phyloP scores from a whole-genome alignment of 805 yeast genomes.

The Starmerella floris region DNA sequence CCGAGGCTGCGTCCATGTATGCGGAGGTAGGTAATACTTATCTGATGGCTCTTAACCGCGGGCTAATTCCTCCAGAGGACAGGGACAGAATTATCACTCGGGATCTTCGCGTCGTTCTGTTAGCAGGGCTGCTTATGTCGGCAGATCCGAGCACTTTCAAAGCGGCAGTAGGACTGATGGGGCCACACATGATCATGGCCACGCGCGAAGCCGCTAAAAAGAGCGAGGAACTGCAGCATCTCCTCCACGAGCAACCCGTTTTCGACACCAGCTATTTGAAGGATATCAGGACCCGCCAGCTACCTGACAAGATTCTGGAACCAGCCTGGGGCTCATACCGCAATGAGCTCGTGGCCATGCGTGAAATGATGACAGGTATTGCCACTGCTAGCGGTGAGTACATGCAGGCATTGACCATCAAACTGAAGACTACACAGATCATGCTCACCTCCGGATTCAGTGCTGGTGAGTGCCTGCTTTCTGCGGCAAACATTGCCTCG shows the following conservation, averaged over 20 bases:
- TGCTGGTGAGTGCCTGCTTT: slow-evolving; percentile 47
- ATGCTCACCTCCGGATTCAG: slow-evolving; percentile 62
- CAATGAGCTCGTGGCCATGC: slow-evolving; percentile 63
- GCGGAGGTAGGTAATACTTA: slow-evolving; percentile 45
- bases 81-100: slow-evolving; percentile 54
- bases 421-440: slow-evolving; percentile 51
- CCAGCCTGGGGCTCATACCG: slow-evolving; percentile 33
- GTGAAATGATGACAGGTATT: slow-evolving; percentile 62
- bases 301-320: slow-evolving; percentile 11
- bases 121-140: slow-evolving; percentile 39
- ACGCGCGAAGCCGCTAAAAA: slow-evolving; percentile 43
- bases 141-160: slow-evolving; percentile 11
- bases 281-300: slow-evolving; percentile 10
- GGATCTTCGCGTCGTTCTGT: slow-evolving; percentile 55
- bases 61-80: slow-evolving; percentile 29
- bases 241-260: slow-evolving; percentile 14
- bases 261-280: slow-evolving; percentile 13
- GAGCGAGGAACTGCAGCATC: slow-evolving; percentile 21
- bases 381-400: slow-evolving; percentile 59
- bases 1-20: slow-evolving; percentile 56
- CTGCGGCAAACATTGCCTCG: slow-evolving; percentile 60
- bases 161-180: slow-evolving; percentile 33
- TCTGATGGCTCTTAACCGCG: slow-evolving; percentile 39
- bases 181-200: slow-evolving; percentile 51
- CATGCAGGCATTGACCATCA: slow-evolving; percentile 45